Conservation (phyloP, 1,284 basidiomycete genomes). For the Vanrija humicola region DNA sequence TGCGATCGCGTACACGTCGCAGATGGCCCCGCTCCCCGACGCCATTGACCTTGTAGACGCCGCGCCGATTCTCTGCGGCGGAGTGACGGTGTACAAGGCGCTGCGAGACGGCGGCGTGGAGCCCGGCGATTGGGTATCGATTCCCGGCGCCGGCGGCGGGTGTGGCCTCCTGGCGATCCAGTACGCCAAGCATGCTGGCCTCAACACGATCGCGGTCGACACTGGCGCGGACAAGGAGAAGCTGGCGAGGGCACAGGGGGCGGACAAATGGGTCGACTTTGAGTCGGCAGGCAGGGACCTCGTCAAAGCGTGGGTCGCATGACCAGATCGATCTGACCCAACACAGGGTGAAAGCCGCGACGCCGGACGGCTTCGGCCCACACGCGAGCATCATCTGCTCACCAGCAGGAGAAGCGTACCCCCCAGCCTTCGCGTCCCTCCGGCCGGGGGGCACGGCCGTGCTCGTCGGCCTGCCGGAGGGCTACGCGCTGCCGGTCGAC, state of each 20-base stretch:
- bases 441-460: slow-evolving; percentile 53
- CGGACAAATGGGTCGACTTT: slow-evolving; percentile 77
- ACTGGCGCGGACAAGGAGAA: slow-evolving; percentile 69
- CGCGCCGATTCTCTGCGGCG: slow-evolving; percentile 77
- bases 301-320: not conserved
- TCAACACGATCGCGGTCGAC: slow-evolving; percentile 72
- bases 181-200: slow-evolving; percentile 68
- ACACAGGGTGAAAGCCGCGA: slow-evolving; percentile 52
- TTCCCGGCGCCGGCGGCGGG: slow-evolving; percentile 55
- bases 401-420: slow-evolving; percentile 44
- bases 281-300: slow-evolving; percentile 40
- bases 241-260: slow-evolving; percentile 63
- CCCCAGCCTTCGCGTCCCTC: too few relatives aligned
- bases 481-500: slow-evolving; percentile 41
- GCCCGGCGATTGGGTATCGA: slow-evolving; percentile 72
- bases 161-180: slow-evolving; percentile 59
- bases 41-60: slow-evolving; percentile 63
- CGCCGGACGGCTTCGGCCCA: slow-evolving; percentile 63
- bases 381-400: slow-evolving; percentile 63
- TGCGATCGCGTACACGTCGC: slow-evolving; percentile 54
- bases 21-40: slow-evolving; percentile 72
- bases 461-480: slow-evolving; percentile 51
- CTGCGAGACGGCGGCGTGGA: slow-evolving; percentile 65
- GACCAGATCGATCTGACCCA: not conserved
- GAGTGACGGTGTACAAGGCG: slow-evolving; percentile 61